A percentile compares a stretch with the other conserved stretches of the same genome.
Evolutionary conservation across 257 asterid species (phyloP).

Genomic region (Verbascum thapsus): DNA sequence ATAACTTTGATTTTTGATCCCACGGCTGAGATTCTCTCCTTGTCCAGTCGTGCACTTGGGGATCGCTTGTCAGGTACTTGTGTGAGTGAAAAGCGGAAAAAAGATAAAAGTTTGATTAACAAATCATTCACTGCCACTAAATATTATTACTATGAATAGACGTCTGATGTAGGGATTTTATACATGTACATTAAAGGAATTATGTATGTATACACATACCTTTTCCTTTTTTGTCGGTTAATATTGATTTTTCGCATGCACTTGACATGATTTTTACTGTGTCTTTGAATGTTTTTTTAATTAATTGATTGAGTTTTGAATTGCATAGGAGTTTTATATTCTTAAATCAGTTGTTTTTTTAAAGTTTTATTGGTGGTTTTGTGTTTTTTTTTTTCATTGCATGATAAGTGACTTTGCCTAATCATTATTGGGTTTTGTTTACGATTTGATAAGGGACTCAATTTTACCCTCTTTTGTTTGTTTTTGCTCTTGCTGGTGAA

Average conservation of each 20-base stretch:
- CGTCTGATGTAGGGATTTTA: not conserved
- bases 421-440: slow-evolving; percentile 25
- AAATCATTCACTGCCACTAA: slow-evolving; percentile 33
- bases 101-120: no score
- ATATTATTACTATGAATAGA: not conserved
- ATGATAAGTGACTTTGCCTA: slow-evolving; percentile 32
- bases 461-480: not conserved
- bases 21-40: slow-evolving; percentile 36
- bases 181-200: not conserved
- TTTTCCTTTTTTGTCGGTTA: not conserved
- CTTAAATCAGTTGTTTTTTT: slow-evolving; percentile 17
- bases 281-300: not conserved
- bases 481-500: slow-evolving; percentile 20
- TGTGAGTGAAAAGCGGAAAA: slow-evolving; percentile 27
- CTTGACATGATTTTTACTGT: slow-evolving; percentile 23
- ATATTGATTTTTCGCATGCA: slow-evolving; percentile 35
- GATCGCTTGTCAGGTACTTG: slow-evolving; percentile 35
- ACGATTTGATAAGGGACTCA: slow-evolving; percentile 32
- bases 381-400: slow-evolving; percentile 26
- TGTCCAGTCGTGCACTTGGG: slow-evolving; percentile 33
- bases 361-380: slow-evolving; percentile 25
- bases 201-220: not conserved
- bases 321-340: slow-evolving; percentile 17
- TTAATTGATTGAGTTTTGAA: slow-evolving; percentile 20
- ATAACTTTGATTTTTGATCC: slow-evolving; percentile 34